Base-by-base conservation (phyloP, 164 flowering plant genomes). In the Umbilicus rupestris region DNA sequence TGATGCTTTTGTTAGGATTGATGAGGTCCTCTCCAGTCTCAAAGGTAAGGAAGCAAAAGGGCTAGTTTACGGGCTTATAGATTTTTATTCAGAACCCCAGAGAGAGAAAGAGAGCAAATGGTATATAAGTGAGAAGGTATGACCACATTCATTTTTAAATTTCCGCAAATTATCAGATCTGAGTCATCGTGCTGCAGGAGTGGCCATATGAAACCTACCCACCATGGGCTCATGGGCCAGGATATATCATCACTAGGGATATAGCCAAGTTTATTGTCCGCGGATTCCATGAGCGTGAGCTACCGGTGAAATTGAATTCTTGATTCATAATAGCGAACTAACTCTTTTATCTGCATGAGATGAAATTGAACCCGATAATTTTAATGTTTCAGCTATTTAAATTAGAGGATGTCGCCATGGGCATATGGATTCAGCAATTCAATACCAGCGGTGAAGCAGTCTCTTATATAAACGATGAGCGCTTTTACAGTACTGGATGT, bases 181-280 rank as follows among this genome's bases (percentile, higher is more conserved):
- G 26, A 62, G 64, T 59, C 31, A 12, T 24, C 30, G 63, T 64
- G 72, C 62, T 73, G 50, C 74, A 92, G 98, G 98, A 90, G 76
- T 92, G 96, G 96, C 91, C 93, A 5, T 76, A 78, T 71, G 65
- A 74, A 33, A 3, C 70, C 39, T 92, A 84, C 77, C 98, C 96
- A 3, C 93, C 96, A 46, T 92, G 96, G 98, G 96, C 98, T 7
- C 98, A 92, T 77, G 98, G 96, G 62, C 98, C 96, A 7, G 96
- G 98, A 35, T 92, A 88, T 72, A 76, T 90, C 24, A 74, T 92
- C 55, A 85, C 96, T 24, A 77, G 86, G 26, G 96, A 88, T 73
- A 79, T 90, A 42, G 98, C 96, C 26, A 90, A 85, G 68, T 87
- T 83, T 62, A 83, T 92, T 70, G 91, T 84, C 41, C 79, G 63